phyloP scores from a whole-genome alignment of 345 rosid species.

The Dipteronia dyeriana region DNA sequence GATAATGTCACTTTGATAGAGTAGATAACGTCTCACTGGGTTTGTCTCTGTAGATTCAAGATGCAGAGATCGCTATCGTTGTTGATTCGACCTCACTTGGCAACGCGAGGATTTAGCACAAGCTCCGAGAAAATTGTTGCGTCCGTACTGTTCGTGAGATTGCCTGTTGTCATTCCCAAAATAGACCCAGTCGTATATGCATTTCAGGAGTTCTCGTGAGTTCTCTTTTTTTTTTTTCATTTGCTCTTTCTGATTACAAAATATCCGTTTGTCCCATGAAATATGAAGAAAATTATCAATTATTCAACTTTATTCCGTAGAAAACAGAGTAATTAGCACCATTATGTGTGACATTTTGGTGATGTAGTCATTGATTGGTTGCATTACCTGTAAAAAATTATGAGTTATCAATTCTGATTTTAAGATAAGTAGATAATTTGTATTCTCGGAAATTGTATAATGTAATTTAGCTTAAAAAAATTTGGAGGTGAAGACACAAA shows the following conservation, averaged over 20 bases:
- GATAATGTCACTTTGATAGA: too few species aligned
- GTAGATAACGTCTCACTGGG: too few species aligned
- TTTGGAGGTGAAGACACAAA: background rate
- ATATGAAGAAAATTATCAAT: too few species aligned
- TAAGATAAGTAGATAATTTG: background rate
- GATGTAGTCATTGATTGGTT: too few species aligned
- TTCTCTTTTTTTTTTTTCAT: background rate
- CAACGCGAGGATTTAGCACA: conserved; percentile 54
- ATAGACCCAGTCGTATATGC: conserved; percentile 86
- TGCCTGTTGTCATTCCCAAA: conserved; percentile 88
- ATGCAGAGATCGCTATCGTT: conserved; percentile 54
- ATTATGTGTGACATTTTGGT: too few species aligned
- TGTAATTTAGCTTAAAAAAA: background rate
- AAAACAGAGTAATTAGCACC: too few species aligned
- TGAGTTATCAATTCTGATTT: background rate
- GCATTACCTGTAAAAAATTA: background rate
- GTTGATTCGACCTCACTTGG: conserved; percentile 31
- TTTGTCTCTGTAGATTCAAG: conserved; percentile 22
- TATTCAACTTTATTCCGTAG: too few species aligned
- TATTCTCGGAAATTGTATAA: background rate
- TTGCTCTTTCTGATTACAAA: background rate
- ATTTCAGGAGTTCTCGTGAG: conserved; percentile 95
- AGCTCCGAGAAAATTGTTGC: conserved; percentile 75
- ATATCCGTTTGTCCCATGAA: too few species aligned
- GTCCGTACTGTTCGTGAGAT: conserved; percentile 91